Conservation (phyloP, 2,329 filamentous ascomycete genomes). For the Cladophialophora chaetospira region DNA sequence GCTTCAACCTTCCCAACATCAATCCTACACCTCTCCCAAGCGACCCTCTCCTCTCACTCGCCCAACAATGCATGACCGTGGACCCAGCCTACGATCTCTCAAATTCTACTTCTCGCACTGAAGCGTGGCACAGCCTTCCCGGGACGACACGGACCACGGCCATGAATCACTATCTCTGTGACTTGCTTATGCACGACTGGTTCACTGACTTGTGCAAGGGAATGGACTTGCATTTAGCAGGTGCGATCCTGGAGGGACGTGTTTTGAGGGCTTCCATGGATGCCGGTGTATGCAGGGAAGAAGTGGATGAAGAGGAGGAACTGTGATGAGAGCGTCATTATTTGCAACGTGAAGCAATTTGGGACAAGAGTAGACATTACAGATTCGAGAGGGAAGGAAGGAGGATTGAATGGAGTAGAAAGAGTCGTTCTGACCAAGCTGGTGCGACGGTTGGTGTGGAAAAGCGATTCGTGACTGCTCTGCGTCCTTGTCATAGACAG, state of each 20-base stretch:
- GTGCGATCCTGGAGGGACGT: slow-evolving; percentile 15
- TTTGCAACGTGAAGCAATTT: too few relatives aligned
- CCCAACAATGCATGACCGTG: background rate
- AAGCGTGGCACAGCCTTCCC: slow-evolving; percentile 7
- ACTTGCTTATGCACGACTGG: slow-evolving; percentile 43
- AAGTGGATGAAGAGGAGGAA: background rate
- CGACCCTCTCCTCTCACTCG: slow-evolving; percentile 1
- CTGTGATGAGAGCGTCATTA: too few relatives aligned
- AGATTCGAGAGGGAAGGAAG: too few relatives aligned
- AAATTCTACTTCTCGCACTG: slow-evolving; percentile 2
- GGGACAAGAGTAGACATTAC: too few relatives aligned
- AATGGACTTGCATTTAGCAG: slow-evolving; percentile 43
- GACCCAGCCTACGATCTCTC: slow-evolving; percentile 1
- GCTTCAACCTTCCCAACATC: background rate
- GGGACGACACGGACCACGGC: background rate
- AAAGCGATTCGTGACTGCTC: too few relatives aligned
- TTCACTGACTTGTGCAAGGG: slow-evolving; percentile 46
- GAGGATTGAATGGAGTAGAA: too few relatives aligned
- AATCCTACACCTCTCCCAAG: background rate
- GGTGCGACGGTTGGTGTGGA: too few relatives aligned
- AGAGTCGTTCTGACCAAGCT: too few relatives aligned
- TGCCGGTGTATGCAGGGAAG: background rate
- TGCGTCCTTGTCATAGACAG: too few relatives aligned
- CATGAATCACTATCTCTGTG: slow-evolving; percentile 44
- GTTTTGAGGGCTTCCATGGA: background rate